These are phyloP conservation scores for Scytalidium sp. DNA, from an alignment of 2,329 filamentous ascomycete genomes.

Conservation along the genomic window DNA sequence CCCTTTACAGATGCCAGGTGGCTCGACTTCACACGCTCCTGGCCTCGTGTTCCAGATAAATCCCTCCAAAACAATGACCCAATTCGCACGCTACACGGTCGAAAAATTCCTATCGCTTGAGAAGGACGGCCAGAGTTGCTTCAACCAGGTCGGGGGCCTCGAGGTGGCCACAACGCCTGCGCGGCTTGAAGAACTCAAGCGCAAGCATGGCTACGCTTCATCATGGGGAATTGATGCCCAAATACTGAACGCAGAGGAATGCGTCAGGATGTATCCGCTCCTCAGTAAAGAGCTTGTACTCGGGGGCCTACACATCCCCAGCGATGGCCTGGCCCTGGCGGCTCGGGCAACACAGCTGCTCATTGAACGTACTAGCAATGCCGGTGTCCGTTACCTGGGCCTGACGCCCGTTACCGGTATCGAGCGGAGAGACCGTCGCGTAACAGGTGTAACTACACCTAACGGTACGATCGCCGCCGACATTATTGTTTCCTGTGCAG, in stretches of 20 bases:
- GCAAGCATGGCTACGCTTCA: constrained; percentile 57
- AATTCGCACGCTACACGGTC: constrained; percentile 59
- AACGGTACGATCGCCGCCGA: constrained; percentile 51
- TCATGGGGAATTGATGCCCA: constrained; percentile 59
- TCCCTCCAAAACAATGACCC: constrained; percentile 52
- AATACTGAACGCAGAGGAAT: constrained; percentile 50
- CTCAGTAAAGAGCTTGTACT: constrained; percentile 51
- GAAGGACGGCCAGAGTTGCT: constrained; percentile 46
- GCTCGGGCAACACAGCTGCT: constrained; percentile 60
- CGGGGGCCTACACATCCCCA: constrained; percentile 58
- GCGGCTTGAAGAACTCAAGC: constrained; percentile 57
- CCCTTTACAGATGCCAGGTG: constrained; percentile 58
- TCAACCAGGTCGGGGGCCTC: constrained; percentile 61
- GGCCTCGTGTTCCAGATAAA: constrained; percentile 64
- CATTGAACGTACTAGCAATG: constrained; percentile 52
- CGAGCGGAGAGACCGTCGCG: constrained; percentile 41
- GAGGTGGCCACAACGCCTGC: constrained; percentile 60
- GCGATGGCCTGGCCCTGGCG: constrained; percentile 58
- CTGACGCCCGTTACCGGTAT: constrained; percentile 57
- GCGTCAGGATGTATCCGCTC: constrained; percentile 49
- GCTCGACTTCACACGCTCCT: constrained; percentile 63
- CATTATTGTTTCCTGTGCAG: constrained; percentile 60
- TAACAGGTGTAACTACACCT: constrained; percentile 54
- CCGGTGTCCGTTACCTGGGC: constrained; percentile 57
- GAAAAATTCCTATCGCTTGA: constrained; percentile 55